Conservation (phyloP, 148 eudicot species). For the Chenopodium berlandieri region DNA sequence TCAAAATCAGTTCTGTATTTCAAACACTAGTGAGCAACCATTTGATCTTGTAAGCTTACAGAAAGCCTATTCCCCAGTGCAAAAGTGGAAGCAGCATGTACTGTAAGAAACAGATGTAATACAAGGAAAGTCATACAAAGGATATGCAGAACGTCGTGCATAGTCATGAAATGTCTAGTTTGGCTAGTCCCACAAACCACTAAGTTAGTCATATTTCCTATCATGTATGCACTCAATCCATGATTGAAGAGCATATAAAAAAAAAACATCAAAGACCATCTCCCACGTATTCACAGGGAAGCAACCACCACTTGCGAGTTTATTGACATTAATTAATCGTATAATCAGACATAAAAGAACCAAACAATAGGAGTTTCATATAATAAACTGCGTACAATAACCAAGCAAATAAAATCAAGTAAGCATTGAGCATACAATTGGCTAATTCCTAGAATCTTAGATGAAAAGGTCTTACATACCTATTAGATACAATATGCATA, state of each 20-base stretch:
- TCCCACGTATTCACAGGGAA: constrained; percentile 59
- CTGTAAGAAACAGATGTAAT: constrained; percentile 19
- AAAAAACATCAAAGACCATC: constrained; percentile 59
- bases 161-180: constrained; percentile 76
- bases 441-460: too few species aligned
- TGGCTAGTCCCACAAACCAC: constrained; percentile 70
- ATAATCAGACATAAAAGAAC: too few species aligned
- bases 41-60: constrained; percentile 68
- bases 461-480: too few species aligned
- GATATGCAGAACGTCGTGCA: not conserved
- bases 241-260: constrained; percentile 81
- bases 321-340: too few species aligned
- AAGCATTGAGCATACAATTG: too few species aligned
- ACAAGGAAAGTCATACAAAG: too few species aligned
- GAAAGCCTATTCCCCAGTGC: constrained; percentile 68
- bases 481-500: too few species aligned
- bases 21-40: constrained; percentile 77
- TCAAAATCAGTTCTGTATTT: constrained; percentile 76
- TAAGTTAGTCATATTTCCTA: constrained; percentile 93
- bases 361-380: too few species aligned
- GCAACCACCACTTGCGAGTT: constrained; percentile 65
- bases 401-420: too few species aligned
- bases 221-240: constrained; percentile 67
- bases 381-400: too few species aligned
- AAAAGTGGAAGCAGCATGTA: constrained; percentile 78